A percentile compares a stretch with the other conserved stretches of the same genome.
Conservation (phyloP, 768 basidiomycete genomes). For the Trametes villosa region DNA sequence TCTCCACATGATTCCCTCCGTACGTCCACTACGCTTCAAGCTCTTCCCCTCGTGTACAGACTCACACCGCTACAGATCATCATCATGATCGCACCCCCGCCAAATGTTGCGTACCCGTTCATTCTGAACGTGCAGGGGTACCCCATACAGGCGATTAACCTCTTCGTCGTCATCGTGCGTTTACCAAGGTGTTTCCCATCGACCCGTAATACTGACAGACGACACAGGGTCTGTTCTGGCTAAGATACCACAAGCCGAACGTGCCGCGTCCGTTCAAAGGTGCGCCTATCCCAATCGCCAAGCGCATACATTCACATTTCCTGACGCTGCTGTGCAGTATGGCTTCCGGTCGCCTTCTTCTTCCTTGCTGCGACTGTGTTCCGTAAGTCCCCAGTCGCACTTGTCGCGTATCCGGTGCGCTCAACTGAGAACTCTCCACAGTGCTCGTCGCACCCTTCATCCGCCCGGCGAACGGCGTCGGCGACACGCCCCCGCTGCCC, state of each 20-base stretch:
- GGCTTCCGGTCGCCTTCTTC: constrained; percentile 13
- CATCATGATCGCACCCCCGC: constrained; percentile 45
- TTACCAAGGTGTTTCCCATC: background rate
- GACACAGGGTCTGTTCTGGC: constrained; percentile 50
- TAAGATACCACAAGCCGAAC: constrained; percentile 53
- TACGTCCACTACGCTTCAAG: constrained; percentile 23
- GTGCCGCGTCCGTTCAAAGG: constrained; percentile 48
- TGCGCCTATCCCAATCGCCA: constrained; percentile 54
- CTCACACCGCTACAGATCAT: constrained; percentile 41
- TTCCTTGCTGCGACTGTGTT: constrained; percentile 46
- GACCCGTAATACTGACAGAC: background rate
- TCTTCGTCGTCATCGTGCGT: constrained; percentile 44
- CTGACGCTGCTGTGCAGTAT: background rate
- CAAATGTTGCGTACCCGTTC: constrained; percentile 43
- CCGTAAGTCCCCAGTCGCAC: constrained; percentile 40
- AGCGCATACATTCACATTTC: constrained; percentile 29
- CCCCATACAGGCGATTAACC: constrained; percentile 54
- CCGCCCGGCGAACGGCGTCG: constrained; percentile 53
- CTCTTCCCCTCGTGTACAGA: constrained; percentile 24
- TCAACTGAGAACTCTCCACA: background rate
- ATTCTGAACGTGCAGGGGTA: constrained; percentile 50
- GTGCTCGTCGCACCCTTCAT: constrained; percentile 62
- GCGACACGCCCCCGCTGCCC: constrained; percentile 57
- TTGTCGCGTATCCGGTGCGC: no score
- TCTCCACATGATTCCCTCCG: constrained; percentile 58